A percentile compares a stretch with the other conserved stretches of the same genome.
Evolutionary conservation across 495 filamentous ascomycete species (phyloP).

Genomic region (Lasiosphaeria ovina): DNA sequence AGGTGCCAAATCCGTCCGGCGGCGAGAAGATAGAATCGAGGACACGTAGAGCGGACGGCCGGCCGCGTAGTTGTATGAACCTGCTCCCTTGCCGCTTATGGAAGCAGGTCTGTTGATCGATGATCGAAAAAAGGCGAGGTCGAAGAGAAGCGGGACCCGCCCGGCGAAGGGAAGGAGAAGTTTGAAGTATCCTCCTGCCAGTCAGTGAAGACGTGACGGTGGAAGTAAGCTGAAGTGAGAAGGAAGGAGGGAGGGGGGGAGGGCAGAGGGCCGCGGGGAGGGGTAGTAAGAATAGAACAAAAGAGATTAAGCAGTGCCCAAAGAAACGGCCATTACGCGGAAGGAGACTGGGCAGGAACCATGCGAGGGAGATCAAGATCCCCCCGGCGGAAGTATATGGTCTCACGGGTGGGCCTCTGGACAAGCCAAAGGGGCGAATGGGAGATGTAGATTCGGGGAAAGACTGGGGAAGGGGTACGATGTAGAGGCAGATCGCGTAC

Average conservation of each 20-base stretch:
- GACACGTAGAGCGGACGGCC: slow-evolving; percentile 1
- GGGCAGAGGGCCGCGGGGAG: slow-evolving; percentile 12
- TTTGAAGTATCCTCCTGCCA: slow-evolving; percentile 18
- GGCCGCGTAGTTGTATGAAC: neutral
- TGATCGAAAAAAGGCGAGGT: neutral
- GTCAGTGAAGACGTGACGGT: slow-evolving; percentile 17
- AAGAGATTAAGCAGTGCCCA: slow-evolving; percentile 22
- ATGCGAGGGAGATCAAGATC: slow-evolving; percentile 32
- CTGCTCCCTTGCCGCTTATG: neutral
- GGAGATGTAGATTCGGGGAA: neutral
- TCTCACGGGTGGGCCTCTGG: slow-evolving; percentile 15
- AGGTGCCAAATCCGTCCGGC: slow-evolving; percentile 18
- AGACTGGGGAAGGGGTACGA: no score
- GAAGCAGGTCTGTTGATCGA: neutral
- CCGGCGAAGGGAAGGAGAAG: slow-evolving; percentile 17
- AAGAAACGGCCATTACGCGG: slow-evolving; percentile 13
- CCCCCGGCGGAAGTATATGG: slow-evolving; percentile 23
- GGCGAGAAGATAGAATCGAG: slow-evolving; percentile 11
- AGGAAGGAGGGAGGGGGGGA: slow-evolving; percentile 7
- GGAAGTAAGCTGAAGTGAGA: slow-evolving; percentile 15
- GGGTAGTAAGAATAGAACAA: slow-evolving; percentile 17
- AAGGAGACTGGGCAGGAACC: slow-evolving; percentile 11
- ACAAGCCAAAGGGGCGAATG: slow-evolving; percentile 8
- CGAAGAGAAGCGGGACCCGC: neutral
- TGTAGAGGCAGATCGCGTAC: neutral